Conservation (phyloP, 257 asterid species). For the Fraxinus pennsylvanica region DNA sequence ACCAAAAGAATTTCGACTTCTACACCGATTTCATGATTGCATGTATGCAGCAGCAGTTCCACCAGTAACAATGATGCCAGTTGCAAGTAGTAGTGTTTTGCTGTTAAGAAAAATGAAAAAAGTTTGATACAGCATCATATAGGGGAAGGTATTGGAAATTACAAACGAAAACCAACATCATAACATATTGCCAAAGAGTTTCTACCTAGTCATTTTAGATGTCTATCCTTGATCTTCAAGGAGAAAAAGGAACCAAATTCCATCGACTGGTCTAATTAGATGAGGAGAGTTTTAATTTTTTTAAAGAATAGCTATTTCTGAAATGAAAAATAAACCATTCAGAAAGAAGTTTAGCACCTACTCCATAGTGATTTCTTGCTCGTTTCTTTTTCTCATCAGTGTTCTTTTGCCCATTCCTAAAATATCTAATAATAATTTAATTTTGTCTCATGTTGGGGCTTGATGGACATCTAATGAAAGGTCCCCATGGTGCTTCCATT, state of each 20-base stretch:
- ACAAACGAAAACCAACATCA: not conserved
- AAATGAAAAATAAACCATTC: not conserved
- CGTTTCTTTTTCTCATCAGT: not conserved
- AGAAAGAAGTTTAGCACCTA: not conserved
- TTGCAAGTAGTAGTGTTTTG: conserved; percentile 76
- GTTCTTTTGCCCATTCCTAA: not conserved
- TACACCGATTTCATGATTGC: conserved; percentile 58
- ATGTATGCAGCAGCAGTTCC: conserved; percentile 88
- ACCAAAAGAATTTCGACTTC: conserved; percentile 36
- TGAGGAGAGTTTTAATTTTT: not conserved
- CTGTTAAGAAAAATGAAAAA: conserved; percentile 43
- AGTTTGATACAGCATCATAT: not conserved
- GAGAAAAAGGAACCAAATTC: conserved; percentile 15
- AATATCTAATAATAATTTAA: not conserved
- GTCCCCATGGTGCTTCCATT: not conserved
- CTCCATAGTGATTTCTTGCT: not conserved
- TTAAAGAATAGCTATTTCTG: not conserved
- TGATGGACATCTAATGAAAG: not conserved
- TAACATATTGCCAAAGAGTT: not conserved
- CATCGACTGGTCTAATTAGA: not conserved
- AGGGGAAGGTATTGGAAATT: not conserved
- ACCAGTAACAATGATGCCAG: conserved; percentile 86
- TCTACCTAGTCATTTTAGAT: not conserved
- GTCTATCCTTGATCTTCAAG: conserved; percentile 8
- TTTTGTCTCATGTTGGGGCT: not conserved